These are phyloP conservation scores for Amniculicola lignicola DNA, from an alignment of 495 filamentous ascomycete species.

Conservation along the genomic window DNA sequence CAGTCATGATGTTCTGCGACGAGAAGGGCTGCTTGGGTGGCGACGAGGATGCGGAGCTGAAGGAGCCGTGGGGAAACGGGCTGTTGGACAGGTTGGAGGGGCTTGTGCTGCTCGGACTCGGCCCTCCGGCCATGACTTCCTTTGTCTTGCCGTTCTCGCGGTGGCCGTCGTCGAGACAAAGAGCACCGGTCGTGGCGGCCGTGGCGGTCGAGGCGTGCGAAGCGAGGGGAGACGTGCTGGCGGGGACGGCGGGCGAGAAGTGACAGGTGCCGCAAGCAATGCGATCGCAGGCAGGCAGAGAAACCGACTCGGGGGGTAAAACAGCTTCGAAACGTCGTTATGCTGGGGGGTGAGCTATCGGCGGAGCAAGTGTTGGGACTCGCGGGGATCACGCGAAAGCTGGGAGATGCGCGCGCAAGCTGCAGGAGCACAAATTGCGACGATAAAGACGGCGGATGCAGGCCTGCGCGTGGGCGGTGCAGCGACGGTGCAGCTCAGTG, in stretches of 20 bases:
- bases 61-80: conserved; percentile 34
- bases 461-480: conserved; percentile 10
- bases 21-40: conserved; percentile 32
- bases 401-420: conserved; percentile 23
- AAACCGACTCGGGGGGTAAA: conserved; percentile 12
- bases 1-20: conserved; percentile 28
- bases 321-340: conserved; percentile 34
- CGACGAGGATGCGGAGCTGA: conserved; percentile 36
- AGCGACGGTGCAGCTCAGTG: conserved; percentile 5
- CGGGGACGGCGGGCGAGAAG: conserved; percentile 18
- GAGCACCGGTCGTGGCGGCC: conserved; percentile 9
- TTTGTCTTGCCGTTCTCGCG: conserved; percentile 22
- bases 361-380: conserved; percentile 1
- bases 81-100: conserved; percentile 33
- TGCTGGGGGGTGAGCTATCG: conserved; percentile 13
- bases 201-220: conserved; percentile 21
- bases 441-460: conserved; percentile 7
- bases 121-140: conserved; percentile 39
- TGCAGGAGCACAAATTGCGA: conserved; percentile 20
- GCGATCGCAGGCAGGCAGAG: neutral
- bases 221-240: conserved; percentile 12
- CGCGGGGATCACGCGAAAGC: conserved; percentile 19
- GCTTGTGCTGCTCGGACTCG: conserved; percentile 40
- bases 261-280: neutral
- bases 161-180: conserved; percentile 20